phyloP scores from a whole-genome alignment of 371 early-diverging fungal species.

The Actinomucor elegans region DNA sequence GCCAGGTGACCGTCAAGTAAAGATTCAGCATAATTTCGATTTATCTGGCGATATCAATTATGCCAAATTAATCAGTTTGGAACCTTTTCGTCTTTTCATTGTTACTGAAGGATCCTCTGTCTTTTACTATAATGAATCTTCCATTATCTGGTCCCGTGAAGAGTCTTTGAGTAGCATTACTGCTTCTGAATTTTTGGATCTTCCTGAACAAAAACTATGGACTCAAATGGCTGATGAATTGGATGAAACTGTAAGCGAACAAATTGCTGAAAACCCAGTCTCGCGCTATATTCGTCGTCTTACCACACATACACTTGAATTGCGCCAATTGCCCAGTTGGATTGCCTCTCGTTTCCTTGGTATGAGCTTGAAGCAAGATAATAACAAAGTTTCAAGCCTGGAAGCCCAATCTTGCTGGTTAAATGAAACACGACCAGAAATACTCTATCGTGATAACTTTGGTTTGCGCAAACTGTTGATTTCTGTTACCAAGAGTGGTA shows the following conservation, averaged over 20 bases:
- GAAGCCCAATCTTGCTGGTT: constrained; percentile 36
- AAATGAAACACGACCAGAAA: constrained; percentile 15
- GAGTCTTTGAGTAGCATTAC: constrained; percentile 76
- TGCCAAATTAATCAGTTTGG: constrained; percentile 17
- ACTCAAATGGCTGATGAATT: constrained; percentile 78
- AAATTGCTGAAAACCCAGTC: constrained; percentile 41
- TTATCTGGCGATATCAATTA: constrained; percentile 41
- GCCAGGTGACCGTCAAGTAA: constrained; percentile 13
- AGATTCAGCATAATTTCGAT: constrained; percentile 36
- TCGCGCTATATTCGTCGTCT: constrained; percentile 73
- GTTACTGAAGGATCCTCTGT: constrained; percentile 59
- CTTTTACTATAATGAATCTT: constrained; percentile 48
- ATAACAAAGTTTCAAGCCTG: constrained; percentile 4
- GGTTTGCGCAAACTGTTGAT: constrained; percentile 86
- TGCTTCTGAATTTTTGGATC: constrained; percentile 77
- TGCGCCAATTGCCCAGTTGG: constrained; percentile 41
- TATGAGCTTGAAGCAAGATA: constrained; percentile 18
- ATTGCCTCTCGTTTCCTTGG: constrained; percentile 25
- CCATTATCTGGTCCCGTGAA: constrained; percentile 75
- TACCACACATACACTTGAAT: constrained; percentile 48
- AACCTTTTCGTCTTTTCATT: constrained; percentile 39
- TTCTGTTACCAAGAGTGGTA: constrained; percentile 75
- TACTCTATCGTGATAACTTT: constrained; percentile 71
- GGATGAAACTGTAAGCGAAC: constrained; percentile 48
- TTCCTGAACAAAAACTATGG: constrained; percentile 75